Percentiles rank a stretch among this genome's conserved stretches.
phyloP scores from a whole-genome alignment of 257 asterid genomes.

The Capsicum rhomboideum region DNA sequence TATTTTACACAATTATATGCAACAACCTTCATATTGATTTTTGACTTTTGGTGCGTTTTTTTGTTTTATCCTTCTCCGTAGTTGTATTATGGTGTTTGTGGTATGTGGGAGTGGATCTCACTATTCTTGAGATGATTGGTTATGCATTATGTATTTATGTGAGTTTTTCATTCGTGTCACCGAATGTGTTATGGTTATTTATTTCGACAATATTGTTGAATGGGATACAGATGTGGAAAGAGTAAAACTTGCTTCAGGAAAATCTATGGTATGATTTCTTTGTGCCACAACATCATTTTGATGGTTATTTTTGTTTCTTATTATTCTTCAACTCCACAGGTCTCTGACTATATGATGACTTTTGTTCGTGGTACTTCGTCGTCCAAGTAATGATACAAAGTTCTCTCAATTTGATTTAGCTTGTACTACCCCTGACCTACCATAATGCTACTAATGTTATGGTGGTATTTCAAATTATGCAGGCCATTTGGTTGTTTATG shows the following conservation, averaged over 20 bases:
- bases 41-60: too few relatives aligned
- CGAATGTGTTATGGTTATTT: too few relatives aligned
- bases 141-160: too few relatives aligned
- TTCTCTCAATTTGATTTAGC: background rate
- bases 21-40: too few relatives aligned
- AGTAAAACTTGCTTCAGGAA: constrained; percentile 46
- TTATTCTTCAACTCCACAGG: constrained; percentile 22
- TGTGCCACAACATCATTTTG: background rate
- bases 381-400: constrained; percentile 36
- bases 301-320: background rate
- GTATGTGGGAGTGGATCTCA: too few relatives aligned
- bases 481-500: constrained; percentile 94
- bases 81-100: too few relatives aligned
- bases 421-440: background rate
- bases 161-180: too few relatives aligned
- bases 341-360: constrained; percentile 80
- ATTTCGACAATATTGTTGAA: constrained; percentile 55
- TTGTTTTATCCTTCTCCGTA: too few relatives aligned
- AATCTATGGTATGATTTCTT: constrained; percentile 61
- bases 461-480: background rate
- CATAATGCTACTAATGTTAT: background rate
- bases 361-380: constrained; percentile 57
- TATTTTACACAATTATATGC: too few relatives aligned
- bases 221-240: constrained; percentile 54
- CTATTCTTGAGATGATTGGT: too few relatives aligned